These are phyloP conservation scores for Aspergillus sergii DNA, from an alignment of 2,329 filamentous ascomycete species.

Conservation along the genomic window DNA sequence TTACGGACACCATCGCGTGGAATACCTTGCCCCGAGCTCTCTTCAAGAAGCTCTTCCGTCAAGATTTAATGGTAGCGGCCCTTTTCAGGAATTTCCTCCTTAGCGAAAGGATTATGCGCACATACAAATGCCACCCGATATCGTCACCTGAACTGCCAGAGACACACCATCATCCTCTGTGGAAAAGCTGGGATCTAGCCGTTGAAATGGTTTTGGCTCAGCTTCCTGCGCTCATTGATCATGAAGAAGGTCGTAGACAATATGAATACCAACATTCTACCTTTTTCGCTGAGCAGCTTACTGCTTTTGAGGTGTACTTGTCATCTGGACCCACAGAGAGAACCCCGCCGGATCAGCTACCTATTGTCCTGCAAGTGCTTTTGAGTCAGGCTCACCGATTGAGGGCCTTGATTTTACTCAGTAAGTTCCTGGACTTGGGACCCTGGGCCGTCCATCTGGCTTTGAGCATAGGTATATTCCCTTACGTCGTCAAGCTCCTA, in stretches of 20 bases:
- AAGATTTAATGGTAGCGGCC: conserved; percentile 98
- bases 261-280: conserved; percentile 94
- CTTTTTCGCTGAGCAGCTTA: conserved; percentile 96
- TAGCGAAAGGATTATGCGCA: conserved; percentile 92
- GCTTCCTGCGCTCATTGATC: conserved; percentile 77
- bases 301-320: conserved; percentile 95
- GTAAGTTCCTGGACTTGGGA: conserved; percentile 90
- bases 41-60: conserved; percentile 95
- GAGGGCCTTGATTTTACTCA: conserved; percentile 84
- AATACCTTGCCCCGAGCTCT: conserved; percentile 86
- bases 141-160: conserved; percentile 91
- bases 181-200: conserved; percentile 97
- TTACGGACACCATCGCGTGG: conserved; percentile 98
- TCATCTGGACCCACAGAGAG: conserved; percentile 79
- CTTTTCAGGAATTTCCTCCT: conserved; percentile 95
- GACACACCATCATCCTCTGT: conserved; percentile 90
- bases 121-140: conserved; percentile 92
- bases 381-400: conserved; percentile 94
- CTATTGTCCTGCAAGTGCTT: conserved; percentile 92
- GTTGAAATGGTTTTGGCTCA: conserved; percentile 94
- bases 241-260: conserved; percentile 71
- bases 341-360: conserved; percentile 89
- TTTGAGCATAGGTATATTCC: conserved; percentile 96
- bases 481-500: conserved; percentile 94
- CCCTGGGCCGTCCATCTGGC: conserved; percentile 99